phyloP scores from a whole-genome alignment of 352 stramenopile species.

The Globisporangium abappressorium region DNA sequence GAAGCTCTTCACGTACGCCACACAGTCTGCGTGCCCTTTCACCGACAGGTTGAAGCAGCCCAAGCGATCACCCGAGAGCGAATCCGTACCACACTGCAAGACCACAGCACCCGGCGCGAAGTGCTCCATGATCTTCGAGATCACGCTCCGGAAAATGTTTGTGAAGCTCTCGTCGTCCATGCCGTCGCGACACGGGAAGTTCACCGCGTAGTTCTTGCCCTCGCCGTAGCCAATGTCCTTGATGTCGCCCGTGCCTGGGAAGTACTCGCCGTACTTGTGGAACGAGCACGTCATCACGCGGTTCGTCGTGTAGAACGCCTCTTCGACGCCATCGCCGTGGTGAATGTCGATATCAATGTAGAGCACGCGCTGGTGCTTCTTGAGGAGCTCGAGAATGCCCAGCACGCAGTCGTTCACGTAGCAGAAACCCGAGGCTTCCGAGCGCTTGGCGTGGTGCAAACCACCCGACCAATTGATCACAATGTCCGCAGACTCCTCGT shows the following conservation, averaged over 20 bases:
- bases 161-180: slow-evolving; percentile 98
- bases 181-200: slow-evolving; percentile 97
- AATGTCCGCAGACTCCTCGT: slow-evolving; percentile 94
- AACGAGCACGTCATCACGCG: slow-evolving; percentile 98
- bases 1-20: slow-evolving; percentile 96
- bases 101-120: slow-evolving; percentile 96
- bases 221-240: slow-evolving; percentile 84
- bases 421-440: slow-evolving; percentile 98
- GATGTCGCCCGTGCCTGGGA: slow-evolving; percentile 94
- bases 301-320: slow-evolving; percentile 99
- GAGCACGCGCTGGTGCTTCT: slow-evolving; percentile 95
- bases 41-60: slow-evolving; percentile 98
- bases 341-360: slow-evolving; percentile 99
- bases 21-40: slow-evolving; percentile 96
- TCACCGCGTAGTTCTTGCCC: slow-evolving; percentile 98
- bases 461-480: slow-evolving; percentile 99
- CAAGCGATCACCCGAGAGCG: slow-evolving; percentile 96
- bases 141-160: slow-evolving; percentile 88
- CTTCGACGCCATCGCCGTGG: slow-evolving; percentile 98
- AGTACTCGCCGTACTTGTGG: slow-evolving; percentile 99
- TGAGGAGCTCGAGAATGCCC: slow-evolving; percentile 98
- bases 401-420: slow-evolving; percentile 99
- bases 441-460: slow-evolving; percentile 98
- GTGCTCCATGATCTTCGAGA: slow-evolving; percentile 96
- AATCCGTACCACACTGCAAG: slow-evolving; percentile 98